Conservation (phyloP, 1,139 yeast genomes). For the Yamadazyma dendronema region DNA sequence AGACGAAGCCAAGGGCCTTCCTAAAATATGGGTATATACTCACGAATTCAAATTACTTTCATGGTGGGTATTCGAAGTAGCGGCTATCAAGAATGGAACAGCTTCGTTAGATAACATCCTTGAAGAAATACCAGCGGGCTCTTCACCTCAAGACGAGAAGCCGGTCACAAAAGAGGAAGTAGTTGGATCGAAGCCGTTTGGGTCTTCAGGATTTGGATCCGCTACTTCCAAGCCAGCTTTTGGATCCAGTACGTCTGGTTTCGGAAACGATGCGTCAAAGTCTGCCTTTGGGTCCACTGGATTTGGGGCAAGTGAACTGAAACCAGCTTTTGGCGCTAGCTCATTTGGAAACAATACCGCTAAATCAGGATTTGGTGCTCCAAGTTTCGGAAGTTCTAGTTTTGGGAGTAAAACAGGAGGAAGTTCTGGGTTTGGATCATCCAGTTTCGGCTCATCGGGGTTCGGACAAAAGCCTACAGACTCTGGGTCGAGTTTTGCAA, state of each 20-base stretch:
- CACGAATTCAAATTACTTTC: slow-evolving; percentile 59
- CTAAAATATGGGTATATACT: slow-evolving; percentile 61
- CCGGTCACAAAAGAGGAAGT: too few relatives aligned
- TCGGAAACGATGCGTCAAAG: slow-evolving; percentile 13
- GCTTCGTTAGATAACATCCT: slow-evolving; percentile 23
- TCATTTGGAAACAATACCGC: slow-evolving; percentile 3
- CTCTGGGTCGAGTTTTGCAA: slow-evolving; percentile 2
- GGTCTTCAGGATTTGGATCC: slow-evolving; percentile 7
- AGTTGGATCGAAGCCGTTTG: slow-evolving; percentile 4
- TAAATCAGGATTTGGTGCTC: background rate
- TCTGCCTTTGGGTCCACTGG: slow-evolving; percentile 1
- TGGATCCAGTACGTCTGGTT: slow-evolving; percentile 13
- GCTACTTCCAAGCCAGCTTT: slow-evolving; percentile 7
- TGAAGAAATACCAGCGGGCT: too few relatives aligned
- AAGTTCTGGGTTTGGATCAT: slow-evolving; percentile 10
- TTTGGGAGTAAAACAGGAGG: background rate
- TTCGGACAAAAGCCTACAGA: slow-evolving; percentile 1
- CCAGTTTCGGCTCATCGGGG: slow-evolving; percentile 2
- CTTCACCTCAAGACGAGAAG: too few relatives aligned
- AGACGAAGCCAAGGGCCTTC: slow-evolving; percentile 53
- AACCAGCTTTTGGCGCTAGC: slow-evolving; percentile 6
- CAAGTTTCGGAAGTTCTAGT: background rate
- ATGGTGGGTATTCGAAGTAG: slow-evolving; percentile 63
- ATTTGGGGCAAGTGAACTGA: slow-evolving; percentile 1
- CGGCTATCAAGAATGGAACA: slow-evolving; percentile 36